Base-by-base conservation (phyloP, 1,284 basidiomycete genomes). In the Puccinia triticina region DNA sequence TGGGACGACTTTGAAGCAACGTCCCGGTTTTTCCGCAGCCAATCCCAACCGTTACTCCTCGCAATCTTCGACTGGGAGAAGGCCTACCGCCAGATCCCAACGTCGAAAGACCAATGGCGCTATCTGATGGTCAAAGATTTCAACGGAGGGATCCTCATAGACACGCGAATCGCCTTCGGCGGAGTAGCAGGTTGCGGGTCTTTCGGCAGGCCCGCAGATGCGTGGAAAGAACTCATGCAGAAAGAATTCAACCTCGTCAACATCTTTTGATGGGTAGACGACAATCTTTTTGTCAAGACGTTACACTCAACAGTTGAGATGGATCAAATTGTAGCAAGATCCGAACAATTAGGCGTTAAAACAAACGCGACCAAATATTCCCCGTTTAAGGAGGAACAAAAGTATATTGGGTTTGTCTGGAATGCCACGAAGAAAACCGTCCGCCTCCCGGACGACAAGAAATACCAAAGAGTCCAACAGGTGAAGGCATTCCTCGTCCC, bases 251-350 rank as follows among this genome's bases (percentile, higher is more conserved):
- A 34, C 0, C 21, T 74, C 29, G 10, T 48, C 0, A 14, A 10
- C 2, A 37, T 74, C 3, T 74, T 53, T n/a, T 23, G 40, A 5
- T 74, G 72, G 72, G 72, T 74, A 8, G n/a, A n/a, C n/a, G n/a
- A n/a, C n/a, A n/a, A n/a, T n/a, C n/a, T n/a, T n/a, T n/a, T n/a
- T n/a, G n/a, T n/a, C n/a, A n/a, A n/a, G n/a, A n/a, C n/a, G n/a
- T n/a, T n/a, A n/a, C n/a, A n/a, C n/a, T n/a, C n/a, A n/a, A n/a
- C n/a, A n/a, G n/a, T n/a, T n/a, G n/a, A n/a, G n/a, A n/a, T n/a
- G n/a, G n/a, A n/a, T n/a, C n/a, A n/a, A n/a, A n/a, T n/a, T n/a
- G n/a, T n/a, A n/a, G n/a, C n/a, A n/a, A n/a, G n/a, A n/a, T n/a
- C 43, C 14, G 14, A 8, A 46, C 8, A 46, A 14, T 46, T 59